Evolutionary conservation across 2,329 filamentous ascomycete genomes (phyloP), one percentile per base, ranked within the genome.

Genomic region (Aspergillus arachidicola): DNA sequence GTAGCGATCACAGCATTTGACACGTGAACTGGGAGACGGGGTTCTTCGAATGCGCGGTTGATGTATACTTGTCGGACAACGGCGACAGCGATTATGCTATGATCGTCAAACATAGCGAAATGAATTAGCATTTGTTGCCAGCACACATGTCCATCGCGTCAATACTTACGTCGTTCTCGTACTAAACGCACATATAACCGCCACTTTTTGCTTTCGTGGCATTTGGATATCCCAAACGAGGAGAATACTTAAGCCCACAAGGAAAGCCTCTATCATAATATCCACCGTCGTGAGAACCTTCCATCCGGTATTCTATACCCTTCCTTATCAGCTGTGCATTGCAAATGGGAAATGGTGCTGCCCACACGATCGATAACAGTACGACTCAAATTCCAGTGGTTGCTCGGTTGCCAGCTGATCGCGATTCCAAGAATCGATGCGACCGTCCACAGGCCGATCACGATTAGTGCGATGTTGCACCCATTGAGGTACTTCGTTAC

Each of bases 261-360:
- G 53, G n/a, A 65, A 21, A 1, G 51, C 53, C 23, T 68, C 66
- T 12, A 75, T 78, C 7, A 73, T 59, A 48, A 79, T 68, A 63
- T 81, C 79, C 34, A 81, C 72, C 1, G 69, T 76, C 11, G 78
- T 78, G 59, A 80, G 72, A 3, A 73, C 65, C 64, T 80, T 73
- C 79, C 79, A 81, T 38, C 77, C 61, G 71, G 46, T 30, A 51
- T 51, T 51, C 48, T 32, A 51, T 51, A 46, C 21, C 43, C 9
- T 21, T n/a, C n/a, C 21, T 23, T n/a, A 16, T 23, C 43, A 46
- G 43, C 43, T 23, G 0, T 23, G 43, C 43, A 36, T 36, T 36
- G 4, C 12, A 16, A 12, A 36, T 16, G 5, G 34, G 12, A 36
- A 36, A 36, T 5, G 12, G 34, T 12, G 4, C 14, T 36, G 14